These are phyloP conservation scores for Mangifera indica DNA, from an alignment of 345 rosid genomes.

Conservation along the genomic window DNA sequence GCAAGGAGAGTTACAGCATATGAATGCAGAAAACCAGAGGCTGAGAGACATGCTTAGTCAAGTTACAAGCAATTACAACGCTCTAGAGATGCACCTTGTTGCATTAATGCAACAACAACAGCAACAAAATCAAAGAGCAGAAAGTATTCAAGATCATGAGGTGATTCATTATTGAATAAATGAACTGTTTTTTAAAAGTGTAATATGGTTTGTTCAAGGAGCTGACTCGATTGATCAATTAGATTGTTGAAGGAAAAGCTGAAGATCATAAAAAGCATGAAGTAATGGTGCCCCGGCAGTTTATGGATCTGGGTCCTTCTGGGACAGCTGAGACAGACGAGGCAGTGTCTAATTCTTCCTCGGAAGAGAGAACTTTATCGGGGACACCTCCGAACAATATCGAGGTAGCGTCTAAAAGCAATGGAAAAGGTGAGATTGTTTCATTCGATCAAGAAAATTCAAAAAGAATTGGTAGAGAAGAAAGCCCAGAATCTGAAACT, in stretches of 20 bases:
- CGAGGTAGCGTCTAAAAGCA: conserved; percentile 29
- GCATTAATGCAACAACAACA: conserved; percentile 57
- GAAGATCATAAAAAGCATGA: conserved; percentile 35
- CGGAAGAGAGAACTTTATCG: conserved; percentile 75
- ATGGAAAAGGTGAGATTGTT: conserved; percentile 31
- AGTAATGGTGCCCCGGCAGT: conserved; percentile 54
- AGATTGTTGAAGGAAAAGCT: conserved; percentile 45
- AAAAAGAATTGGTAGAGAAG: conserved; percentile 56
- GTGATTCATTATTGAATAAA: conserved; percentile 19
- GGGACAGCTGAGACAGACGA: conserved; percentile 37
- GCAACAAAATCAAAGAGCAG: conserved; percentile 29
- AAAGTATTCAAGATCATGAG: conserved; percentile 34
- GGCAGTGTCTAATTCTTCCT: conserved; percentile 51
- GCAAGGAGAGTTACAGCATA: conserved; percentile 62
- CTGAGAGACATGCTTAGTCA: conserved; percentile 74
- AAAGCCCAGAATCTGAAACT: conserved; percentile 65
- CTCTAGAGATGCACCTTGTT: conserved; percentile 66
- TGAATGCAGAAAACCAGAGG: conserved; percentile 71
- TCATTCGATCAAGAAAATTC: conserved; percentile 35
- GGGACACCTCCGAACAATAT: conserved; percentile 38
- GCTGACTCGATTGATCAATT: neutral
- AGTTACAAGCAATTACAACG: conserved; percentile 60
- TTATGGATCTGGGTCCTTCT: conserved; percentile 58
- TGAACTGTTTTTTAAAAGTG: neutral
- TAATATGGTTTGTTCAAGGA: neutral